These are phyloP conservation scores for Pythium aristosporum DNA, from an alignment of 352 stramenopile genomes.

Conservation along the genomic window DNA sequence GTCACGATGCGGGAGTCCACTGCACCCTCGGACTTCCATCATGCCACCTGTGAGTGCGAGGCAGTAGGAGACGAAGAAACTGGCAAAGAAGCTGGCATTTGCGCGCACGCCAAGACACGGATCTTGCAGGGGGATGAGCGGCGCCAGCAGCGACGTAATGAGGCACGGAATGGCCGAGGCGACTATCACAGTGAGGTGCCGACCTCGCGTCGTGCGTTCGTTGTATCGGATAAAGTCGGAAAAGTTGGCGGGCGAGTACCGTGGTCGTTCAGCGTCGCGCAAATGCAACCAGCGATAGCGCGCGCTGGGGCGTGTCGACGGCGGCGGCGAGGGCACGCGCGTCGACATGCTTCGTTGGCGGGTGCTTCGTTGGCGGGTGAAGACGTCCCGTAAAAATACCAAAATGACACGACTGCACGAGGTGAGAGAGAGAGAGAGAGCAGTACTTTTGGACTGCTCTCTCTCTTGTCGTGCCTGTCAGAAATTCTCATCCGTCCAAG, in stretches of 20 bases:
- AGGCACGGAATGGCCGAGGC: constrained; percentile 3
- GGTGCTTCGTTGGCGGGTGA: too few relatives aligned
- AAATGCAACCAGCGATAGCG: too few relatives aligned
- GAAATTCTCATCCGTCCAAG: too few relatives aligned
- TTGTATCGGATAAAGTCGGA: background rate
- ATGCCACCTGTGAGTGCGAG: background rate
- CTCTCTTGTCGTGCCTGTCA: too few relatives aligned
- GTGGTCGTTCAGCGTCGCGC: too few relatives aligned
- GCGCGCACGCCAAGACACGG: background rate
- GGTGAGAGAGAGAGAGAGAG: too few relatives aligned
- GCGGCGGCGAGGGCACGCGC: too few relatives aligned
- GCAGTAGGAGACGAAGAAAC: background rate
- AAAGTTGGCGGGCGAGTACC: constrained; percentile 13
- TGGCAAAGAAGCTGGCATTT: background rate
- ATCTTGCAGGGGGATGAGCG: constrained; percentile 5
- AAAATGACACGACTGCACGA: too few relatives aligned
- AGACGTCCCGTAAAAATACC: too few relatives aligned
- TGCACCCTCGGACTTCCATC: background rate
- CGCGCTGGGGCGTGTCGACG: too few relatives aligned
- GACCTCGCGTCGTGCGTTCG: background rate
- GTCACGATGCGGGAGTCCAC: background rate
- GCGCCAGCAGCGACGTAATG: background rate
- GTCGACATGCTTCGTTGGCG: too few relatives aligned
- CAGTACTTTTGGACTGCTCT: too few relatives aligned
- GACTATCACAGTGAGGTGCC: background rate